Evolutionary conservation across 176 grass and related monocot species (phyloP).

Genomic region (Aechmea fasciata): DNA sequence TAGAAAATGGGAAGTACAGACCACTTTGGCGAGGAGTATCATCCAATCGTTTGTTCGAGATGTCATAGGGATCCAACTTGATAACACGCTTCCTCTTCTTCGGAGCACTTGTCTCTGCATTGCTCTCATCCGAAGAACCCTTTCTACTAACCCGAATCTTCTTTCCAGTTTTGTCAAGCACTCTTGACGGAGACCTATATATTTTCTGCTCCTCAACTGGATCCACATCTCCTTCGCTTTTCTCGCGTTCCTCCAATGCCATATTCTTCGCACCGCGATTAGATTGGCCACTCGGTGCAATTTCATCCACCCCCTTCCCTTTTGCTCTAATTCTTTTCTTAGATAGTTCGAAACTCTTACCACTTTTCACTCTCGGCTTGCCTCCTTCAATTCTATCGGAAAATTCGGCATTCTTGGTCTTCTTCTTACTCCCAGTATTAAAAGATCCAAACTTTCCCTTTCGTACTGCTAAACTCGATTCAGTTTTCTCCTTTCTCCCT

Average conservation of each 20-base stretch:
- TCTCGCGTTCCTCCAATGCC: slow-evolving; percentile 1
- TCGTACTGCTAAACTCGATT: background rate
- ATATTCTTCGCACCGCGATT: slow-evolving; percentile 24
- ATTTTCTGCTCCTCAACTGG: slow-evolving; percentile 34
- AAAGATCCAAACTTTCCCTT: no score
- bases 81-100: slow-evolving; percentile 70
- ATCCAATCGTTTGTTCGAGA: slow-evolving; percentile 83
- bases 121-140: slow-evolving; percentile 24
- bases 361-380: background rate
- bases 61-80: slow-evolving; percentile 72
- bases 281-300: background rate
- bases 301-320: slow-evolving; percentile 14
- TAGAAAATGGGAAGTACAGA: slow-evolving; percentile 11
- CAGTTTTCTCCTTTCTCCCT: background rate
- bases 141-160: slow-evolving; percentile 57
- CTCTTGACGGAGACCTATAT: slow-evolving; percentile 29
- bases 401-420: background rate
- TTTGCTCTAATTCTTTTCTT: background rate
- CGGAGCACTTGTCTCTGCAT: slow-evolving; percentile 33
- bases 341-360: slow-evolving; percentile 10
- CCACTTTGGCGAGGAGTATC: slow-evolving; percentile 45
- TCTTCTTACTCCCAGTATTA: no score
- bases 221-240: slow-evolving; percentile 18
- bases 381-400: background rate
- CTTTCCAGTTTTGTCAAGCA: slow-evolving; percentile 66